Percentiles rank a stretch among this genome's conserved stretches.
Evolutionary conservation across 2,329 filamentous ascomycete genomes (phyloP).

Genomic region (Thelonectria discophora): DNA sequence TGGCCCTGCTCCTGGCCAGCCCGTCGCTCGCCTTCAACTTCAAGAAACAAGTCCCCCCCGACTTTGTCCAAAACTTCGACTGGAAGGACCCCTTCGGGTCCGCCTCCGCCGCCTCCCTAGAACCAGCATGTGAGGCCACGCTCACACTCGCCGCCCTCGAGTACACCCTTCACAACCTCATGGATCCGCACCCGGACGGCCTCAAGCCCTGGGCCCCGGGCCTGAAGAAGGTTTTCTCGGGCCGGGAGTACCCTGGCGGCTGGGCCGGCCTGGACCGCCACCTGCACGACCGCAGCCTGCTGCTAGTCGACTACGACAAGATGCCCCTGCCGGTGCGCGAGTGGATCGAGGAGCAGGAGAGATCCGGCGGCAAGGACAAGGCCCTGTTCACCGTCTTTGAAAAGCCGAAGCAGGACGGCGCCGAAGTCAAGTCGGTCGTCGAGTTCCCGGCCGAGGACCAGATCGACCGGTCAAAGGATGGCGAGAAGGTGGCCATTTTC

Average conservation of each 20-base stretch:
- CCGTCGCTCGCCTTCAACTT: slow-evolving; percentile 42
- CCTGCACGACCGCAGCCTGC: slow-evolving; percentile 56
- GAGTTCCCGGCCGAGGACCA: slow-evolving; percentile 40
- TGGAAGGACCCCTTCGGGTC: slow-evolving; percentile 53
- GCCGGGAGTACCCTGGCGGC: slow-evolving; percentile 58
- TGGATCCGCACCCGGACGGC: slow-evolving; percentile 48
- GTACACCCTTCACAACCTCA: slow-evolving; percentile 56
- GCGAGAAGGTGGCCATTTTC: slow-evolving; percentile 56
- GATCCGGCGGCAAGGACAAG: slow-evolving; percentile 45
- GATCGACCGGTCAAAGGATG: slow-evolving; percentile 44
- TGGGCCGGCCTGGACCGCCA: slow-evolving; percentile 64
- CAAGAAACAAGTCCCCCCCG: slow-evolving; percentile 43
- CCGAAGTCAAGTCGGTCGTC: slow-evolving; percentile 51
- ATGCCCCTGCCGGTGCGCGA: slow-evolving; percentile 54
- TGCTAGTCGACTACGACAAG: slow-evolving; percentile 57
- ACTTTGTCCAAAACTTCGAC: slow-evolving; percentile 50
- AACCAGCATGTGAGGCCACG: slow-evolving; percentile 47
- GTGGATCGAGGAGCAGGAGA: slow-evolving; percentile 59
- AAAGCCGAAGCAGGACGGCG: slow-evolving; percentile 49
- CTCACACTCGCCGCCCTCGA: slow-evolving; percentile 51
- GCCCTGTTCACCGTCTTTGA: slow-evolving; percentile 55
- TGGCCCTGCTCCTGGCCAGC: slow-evolving; percentile 25
- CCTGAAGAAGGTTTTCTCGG: slow-evolving; percentile 52
- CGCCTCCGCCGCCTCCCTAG: slow-evolving; percentile 43
- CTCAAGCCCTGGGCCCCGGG: slow-evolving; percentile 51